Conservation (phyloP, 345 rosid genomes). For the Gossypium mustelinum region DNA sequence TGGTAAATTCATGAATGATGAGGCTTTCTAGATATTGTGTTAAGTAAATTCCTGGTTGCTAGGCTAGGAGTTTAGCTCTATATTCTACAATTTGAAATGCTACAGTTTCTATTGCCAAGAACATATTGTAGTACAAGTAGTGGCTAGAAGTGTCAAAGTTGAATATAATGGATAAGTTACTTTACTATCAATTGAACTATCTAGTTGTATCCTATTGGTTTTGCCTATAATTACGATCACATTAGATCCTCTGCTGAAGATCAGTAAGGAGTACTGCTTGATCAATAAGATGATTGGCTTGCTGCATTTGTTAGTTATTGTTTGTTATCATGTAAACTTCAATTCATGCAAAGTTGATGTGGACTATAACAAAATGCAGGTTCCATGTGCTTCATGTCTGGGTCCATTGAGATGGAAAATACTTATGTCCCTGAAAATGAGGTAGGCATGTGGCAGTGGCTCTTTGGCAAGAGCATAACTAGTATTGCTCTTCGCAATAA, state of each 20-base stretch:
- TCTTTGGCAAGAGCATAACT: conserved; percentile 81
- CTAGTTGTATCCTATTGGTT: neutral
- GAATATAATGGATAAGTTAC: neutral
- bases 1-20: neutral
- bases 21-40: neutral
- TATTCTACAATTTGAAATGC: neutral
- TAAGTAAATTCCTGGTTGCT: neutral
- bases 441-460: conserved; percentile 90
- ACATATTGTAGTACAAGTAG: neutral
- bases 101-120: neutral
- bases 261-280: neutral
- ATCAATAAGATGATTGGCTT: neutral
- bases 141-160: conserved; percentile 1
- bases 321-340: neutral
- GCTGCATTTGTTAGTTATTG: neutral
- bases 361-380: conserved; percentile 38
- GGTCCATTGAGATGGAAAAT: conserved; percentile 86
- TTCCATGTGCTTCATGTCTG: conserved; percentile 96
- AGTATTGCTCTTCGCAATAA: conserved; percentile 67
- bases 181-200: conserved; percentile 1
- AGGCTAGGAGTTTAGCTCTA: neutral
- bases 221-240: neutral
- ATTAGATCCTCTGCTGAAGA: neutral
- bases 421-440: conserved; percentile 82
- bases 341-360: conserved; percentile 5